Evolutionary conservation across 1,284 basidiomycete species (phyloP).

Genomic region (Marasmius fiardii): DNA sequence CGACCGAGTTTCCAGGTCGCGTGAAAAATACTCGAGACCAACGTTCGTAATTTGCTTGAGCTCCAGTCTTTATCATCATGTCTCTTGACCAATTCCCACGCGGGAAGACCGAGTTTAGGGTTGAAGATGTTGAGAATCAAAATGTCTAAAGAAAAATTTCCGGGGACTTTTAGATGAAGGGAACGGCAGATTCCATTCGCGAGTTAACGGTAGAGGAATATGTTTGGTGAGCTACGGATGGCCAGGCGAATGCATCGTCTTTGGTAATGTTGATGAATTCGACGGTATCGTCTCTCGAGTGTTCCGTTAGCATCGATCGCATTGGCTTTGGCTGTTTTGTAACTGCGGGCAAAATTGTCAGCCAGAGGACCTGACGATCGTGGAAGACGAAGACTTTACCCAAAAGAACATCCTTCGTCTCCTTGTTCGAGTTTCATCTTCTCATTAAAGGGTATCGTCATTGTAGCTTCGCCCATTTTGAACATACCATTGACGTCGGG

Average conservation of each 20-base stretch:
- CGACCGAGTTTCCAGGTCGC: conserved; percentile 50
- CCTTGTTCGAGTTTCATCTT: conserved; percentile 51
- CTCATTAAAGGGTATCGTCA: conserved; percentile 44
- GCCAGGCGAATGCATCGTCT: conserved; percentile 62
- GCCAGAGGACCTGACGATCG: neutral
- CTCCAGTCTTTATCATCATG: conserved; percentile 42
- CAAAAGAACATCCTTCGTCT: conserved; percentile 43
- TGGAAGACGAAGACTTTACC: conserved; percentile 24
- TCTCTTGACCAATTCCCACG: conserved; percentile 42
- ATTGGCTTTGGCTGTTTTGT: conserved; percentile 61
- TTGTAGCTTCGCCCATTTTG: conserved; percentile 41
- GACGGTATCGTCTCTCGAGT: conserved; percentile 49
- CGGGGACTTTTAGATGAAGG: conserved; percentile 57
- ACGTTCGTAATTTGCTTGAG: conserved; percentile 42
- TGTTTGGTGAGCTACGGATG: conserved; percentile 42
- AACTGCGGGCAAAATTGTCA: conserved; percentile 34
- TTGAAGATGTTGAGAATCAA: conserved; percentile 56
- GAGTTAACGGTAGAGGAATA: conserved; percentile 54
- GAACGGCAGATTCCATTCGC: conserved; percentile 43
- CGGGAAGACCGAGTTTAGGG: conserved; percentile 50
- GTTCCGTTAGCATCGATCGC: conserved; percentile 59
- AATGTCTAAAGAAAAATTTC: conserved; percentile 54
- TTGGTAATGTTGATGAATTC: conserved; percentile 69
- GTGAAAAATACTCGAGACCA: conserved; percentile 65
- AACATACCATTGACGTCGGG: conserved; percentile 43